Evolutionary conservation across 345 rosid genomes (phyloP), one percentile per base, ranked within the genome.

Genomic region (Jatropha curcas): DNA sequence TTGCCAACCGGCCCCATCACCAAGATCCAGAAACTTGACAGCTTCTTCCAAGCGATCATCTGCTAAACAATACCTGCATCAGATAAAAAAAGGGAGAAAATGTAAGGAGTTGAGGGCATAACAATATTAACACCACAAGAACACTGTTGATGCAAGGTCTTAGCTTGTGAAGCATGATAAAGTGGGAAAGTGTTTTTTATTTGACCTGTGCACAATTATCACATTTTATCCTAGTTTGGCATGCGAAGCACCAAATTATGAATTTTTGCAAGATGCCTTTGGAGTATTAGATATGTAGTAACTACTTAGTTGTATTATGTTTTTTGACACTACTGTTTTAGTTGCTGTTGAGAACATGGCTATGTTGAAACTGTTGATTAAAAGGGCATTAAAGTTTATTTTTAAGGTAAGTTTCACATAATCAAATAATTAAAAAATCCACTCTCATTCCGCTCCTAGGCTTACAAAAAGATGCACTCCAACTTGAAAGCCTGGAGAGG

Each of bases 1-100:
- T 74, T 94, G 88, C 97, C 97, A 92, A 74, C 98, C 97, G 81
- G 98, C 93, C 73, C 81, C 80, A 74, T 85, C 86, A 34, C 87
- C 92, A 34, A 87, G 80, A 86, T 94, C 98, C 70, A 94, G 85
- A 82, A 94, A 94, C 78, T 83, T 88, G 61, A 94, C 94, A 60
- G 96, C 96, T 82, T 90, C 97, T 76, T 81, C 81, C 53, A 89
- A 82, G 46, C 90, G 89, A 60, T 94, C 97, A 84, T 94, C 98
- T 0, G 94, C 97, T 77, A 90, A 76, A 81, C 98, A 94, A 77
- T 92, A 94, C 84, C 97, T 94, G 94, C 76, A 63, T 24, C 62
- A 71, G 53, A 37, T 6, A 17, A 50, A 30, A 68, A 16, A 28
- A 30, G 33, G 34, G 17, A 50, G 50, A 31, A 24, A 61, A 5